Base-by-base conservation (phyloP, 2,329 filamentous ascomycete genomes). In the Scedosporium minutisporum region DNA sequence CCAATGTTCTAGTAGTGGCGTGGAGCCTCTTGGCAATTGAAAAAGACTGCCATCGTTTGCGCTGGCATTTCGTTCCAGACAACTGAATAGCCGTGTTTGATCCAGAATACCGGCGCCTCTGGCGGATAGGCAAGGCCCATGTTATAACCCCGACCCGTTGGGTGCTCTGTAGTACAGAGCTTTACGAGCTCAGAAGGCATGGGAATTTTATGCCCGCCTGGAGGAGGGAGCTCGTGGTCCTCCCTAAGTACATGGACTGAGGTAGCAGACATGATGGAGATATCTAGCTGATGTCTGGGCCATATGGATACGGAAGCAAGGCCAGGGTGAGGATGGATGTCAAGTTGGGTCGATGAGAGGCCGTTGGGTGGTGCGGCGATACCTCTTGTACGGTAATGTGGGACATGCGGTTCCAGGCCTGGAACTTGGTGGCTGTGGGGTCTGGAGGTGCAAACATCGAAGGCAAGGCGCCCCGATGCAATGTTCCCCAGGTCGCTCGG, bases 1-100 rank as follows among this genome's bases (percentile, higher is more conserved):
- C 63, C 55, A 16, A 62, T 57, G 21, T 57, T 66, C 46, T 67
- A 16, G 57, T 67, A 67, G 44, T 65, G 66, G 25, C 63, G 60
- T 4, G 62, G 38, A 38, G 66, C 64, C 55, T 57, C 18, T 41
- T 48, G 16, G 1, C 61, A 41, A 14, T 63, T 21, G 62, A 68
- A 67, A 27, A 66, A 1, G 29, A 14, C 42, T 6, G 61, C 61
- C 61, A 63, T 58, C 33, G 33, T 59, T 29, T 21, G 16, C 7
- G 61, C 18, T 5, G 38, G 53, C 21, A 63, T 23, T 44, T 51
- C 53, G 21, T 63, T 63, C 61, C 61, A 63, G 16, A 59, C 3
- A 18, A 63, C n/a, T n/a, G 55, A 59, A 5, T 1, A 6, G 5
- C 53, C 55, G 46, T 63, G 38, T 25, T 58, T 58, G 55, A 63